These are phyloP conservation scores for Nemania sp. DNA, from an alignment of 2,329 filamentous ascomycete species.

Conservation along the genomic window DNA sequence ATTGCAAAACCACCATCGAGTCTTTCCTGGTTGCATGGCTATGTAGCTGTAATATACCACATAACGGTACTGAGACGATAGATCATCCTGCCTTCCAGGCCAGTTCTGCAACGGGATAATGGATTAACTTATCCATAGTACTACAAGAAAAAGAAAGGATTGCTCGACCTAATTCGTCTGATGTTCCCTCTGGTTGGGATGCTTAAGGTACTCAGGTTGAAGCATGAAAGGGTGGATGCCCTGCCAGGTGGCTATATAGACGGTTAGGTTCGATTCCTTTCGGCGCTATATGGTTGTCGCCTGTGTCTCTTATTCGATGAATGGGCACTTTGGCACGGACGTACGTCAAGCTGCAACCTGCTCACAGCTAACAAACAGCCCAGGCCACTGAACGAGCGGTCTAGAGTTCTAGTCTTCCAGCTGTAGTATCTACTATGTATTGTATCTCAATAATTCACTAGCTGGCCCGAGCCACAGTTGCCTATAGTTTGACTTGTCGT, in stretches of 20 bases:
- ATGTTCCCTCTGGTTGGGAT: background rate
- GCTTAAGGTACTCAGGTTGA: background rate
- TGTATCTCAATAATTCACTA: background rate
- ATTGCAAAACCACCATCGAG: conserved; percentile 3
- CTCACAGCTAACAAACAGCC: background rate
- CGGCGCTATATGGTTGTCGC: too few relatives aligned
- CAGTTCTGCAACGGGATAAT: background rate
- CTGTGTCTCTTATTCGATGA: too few relatives aligned
- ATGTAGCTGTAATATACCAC: background rate
- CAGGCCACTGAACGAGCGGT: background rate
- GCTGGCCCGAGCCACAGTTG: background rate
- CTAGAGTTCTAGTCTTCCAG: background rate
- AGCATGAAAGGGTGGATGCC: background rate
- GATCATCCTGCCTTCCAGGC: background rate
- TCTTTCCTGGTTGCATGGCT: background rate
- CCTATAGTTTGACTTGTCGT: conserved; percentile 12
- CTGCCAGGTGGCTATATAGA: too few relatives aligned
- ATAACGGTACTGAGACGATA: background rate
- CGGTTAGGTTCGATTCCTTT: too few relatives aligned
- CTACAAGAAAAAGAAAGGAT: conserved; percentile 3
- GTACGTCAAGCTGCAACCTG: background rate
- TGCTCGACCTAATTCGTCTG: background rate
- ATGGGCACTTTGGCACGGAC: background rate
- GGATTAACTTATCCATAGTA: background rate
- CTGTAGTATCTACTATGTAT: background rate